Percentiles rank a stretch among this genome's conserved stretches.
These are phyloP conservation scores for Suillus plorans DNA, from an alignment of 768 basidiomycete species.

Conservation along the genomic window DNA sequence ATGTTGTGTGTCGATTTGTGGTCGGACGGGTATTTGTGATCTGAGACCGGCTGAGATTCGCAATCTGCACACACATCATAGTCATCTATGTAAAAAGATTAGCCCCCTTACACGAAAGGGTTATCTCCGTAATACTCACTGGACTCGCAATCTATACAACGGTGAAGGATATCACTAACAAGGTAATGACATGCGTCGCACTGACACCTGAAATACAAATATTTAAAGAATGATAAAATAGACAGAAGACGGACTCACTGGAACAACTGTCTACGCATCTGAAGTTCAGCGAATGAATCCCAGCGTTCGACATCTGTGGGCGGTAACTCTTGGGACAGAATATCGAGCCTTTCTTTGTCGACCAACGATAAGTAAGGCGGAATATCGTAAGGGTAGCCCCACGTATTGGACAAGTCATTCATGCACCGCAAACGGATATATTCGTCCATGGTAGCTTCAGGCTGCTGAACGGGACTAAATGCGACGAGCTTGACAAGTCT, in stretches of 20 bases:
- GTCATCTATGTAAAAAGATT: neutral
- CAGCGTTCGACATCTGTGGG: neutral
- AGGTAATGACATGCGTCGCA: neutral
- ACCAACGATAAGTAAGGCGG: neutral
- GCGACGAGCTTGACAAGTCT: neutral
- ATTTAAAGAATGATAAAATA: neutral
- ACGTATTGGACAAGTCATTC: neutral
- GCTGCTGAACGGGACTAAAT: neutral
- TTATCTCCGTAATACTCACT: neutral
- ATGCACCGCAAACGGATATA: neutral
- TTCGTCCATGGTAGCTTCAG: neutral
- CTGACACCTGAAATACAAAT: neutral
- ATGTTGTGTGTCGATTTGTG: neutral
- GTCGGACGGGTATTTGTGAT: neutral
- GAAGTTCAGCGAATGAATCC: neutral
- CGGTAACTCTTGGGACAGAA: neutral
- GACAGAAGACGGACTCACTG: neutral
- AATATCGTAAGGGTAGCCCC: neutral
- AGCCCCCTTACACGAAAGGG: neutral
- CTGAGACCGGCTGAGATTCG: neutral
- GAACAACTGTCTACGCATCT: neutral
- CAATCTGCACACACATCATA: constrained; percentile 1
- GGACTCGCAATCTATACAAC: neutral
- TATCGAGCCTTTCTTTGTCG: neutral
- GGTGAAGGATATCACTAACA: neutral